A percentile compares a stretch with the other conserved stretches of the same genome.
phyloP scores from a whole-genome alignment of 768 basidiomycete genomes.

The Coprinellus aureogranulatus region DNA sequence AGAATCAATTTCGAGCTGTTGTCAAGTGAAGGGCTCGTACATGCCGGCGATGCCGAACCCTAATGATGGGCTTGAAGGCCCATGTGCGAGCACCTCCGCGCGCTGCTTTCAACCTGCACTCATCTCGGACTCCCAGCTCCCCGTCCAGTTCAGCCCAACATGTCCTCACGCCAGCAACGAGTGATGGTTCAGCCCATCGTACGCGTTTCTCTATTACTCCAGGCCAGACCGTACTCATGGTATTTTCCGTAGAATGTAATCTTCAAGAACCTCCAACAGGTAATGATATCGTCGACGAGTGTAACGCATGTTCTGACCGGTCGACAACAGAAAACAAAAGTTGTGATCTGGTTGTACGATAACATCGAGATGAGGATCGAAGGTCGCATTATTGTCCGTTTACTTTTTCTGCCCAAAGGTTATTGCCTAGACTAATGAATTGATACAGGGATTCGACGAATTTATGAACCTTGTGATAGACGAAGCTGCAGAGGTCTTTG shows the following conservation, averaged over 20 bases:
- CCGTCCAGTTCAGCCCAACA: slow-evolving; percentile 35
- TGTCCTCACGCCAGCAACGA: slow-evolving; percentile 91
- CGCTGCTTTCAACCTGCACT: slow-evolving; percentile 10
- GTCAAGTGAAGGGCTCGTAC: not conserved
- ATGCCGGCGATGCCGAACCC: slow-evolving; percentile 10
- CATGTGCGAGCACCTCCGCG: not conserved
- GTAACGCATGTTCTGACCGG: no score
- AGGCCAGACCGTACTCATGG: not conserved
- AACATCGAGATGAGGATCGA: slow-evolving; percentile 96
- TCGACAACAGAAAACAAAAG: slow-evolving; percentile 64
- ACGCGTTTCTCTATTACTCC: slow-evolving; percentile 29
- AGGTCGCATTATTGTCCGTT: slow-evolving; percentile 82
- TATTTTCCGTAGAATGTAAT: slow-evolving; percentile 74
- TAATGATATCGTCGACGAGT: slow-evolving; percentile 20
- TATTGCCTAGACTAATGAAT: slow-evolving; percentile 9
- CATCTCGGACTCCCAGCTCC: slow-evolving; percentile 11
- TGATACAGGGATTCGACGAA: slow-evolving; percentile 91
- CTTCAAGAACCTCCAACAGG: slow-evolving; percentile 95
- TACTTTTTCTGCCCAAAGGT: slow-evolving; percentile 4
- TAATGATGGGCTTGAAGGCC: slow-evolving; percentile 9
- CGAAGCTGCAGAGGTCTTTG: slow-evolving; percentile 87
- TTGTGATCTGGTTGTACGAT: slow-evolving; percentile 94
- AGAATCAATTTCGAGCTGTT: not conserved
- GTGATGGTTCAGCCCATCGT: slow-evolving; percentile 99
- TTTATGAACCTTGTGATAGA: slow-evolving; percentile 99